phyloP scores from a whole-genome alignment of 306 rosid genomes.

The Trifolium fragiferum region DNA sequence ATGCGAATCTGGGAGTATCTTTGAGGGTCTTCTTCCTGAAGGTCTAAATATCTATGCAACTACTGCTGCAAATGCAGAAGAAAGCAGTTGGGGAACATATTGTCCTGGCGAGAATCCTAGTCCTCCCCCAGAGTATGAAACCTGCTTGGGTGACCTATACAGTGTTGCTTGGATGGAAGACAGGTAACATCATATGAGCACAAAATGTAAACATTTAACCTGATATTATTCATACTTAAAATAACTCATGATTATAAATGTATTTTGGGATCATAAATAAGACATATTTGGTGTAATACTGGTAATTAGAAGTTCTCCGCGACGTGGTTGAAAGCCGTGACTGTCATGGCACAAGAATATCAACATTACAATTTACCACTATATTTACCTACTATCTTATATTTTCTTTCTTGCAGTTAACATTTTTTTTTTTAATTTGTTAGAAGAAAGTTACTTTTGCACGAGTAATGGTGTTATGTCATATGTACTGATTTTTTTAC shows the following conservation, averaged over 20 bases:
- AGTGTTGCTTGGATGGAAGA: conserved; percentile 99
- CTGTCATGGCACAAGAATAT: conserved; percentile 32
- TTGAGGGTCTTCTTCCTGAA: conserved; percentile 88
- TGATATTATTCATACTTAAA: conserved; percentile 41
- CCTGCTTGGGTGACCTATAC: conserved; percentile 90
- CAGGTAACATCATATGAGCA: conserved; percentile 54
- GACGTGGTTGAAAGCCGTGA: conserved; percentile 1
- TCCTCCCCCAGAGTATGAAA: conserved; percentile 85
- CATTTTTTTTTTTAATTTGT: conserved; percentile 3
- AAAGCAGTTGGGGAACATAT: conserved; percentile 97
- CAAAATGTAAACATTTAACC: conserved; percentile 30
- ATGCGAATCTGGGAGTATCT: conserved; percentile 95
- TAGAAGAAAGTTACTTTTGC: background rate
- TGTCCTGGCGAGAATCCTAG: conserved; percentile 87
- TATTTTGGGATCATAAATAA: conserved; percentile 30
- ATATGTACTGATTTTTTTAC: conserved; percentile 32
- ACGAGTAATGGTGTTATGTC: background rate
- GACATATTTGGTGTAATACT: conserved; percentile 4
- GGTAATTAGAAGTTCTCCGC: background rate
- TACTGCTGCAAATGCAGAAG: conserved; percentile 84
- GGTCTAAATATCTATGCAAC: conserved; percentile 87
- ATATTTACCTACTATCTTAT: conserved; percentile 26
- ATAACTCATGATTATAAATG: conserved; percentile 16
- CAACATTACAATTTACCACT: background rate
- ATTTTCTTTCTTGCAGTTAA: conserved; percentile 2